Conservation (phyloP, 1,284 basidiomycete species). For the Heterobasidion parviporum region DNA sequence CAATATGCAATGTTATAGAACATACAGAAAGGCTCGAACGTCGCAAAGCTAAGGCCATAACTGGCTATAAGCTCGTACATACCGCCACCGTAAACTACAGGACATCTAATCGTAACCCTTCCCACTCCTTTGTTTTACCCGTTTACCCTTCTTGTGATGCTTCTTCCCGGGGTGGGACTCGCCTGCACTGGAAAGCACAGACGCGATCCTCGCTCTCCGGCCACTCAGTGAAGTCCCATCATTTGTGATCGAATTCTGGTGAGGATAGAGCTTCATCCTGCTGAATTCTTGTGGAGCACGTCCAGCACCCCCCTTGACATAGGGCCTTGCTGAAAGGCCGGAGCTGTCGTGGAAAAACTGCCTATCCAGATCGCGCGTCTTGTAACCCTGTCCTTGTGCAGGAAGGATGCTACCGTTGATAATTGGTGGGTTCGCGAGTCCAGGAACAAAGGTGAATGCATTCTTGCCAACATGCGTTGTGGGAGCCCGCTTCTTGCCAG, state of each 20-base stretch:
- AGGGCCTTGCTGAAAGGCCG: slow-evolving; percentile 48
- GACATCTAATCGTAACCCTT: slow-evolving; percentile 66
- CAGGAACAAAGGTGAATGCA: slow-evolving; percentile 72
- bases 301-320: slow-evolving; percentile 49
- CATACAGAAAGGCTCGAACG: no score
- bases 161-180: slow-evolving; percentile 60
- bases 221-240: slow-evolving; percentile 60
- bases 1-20: no score
- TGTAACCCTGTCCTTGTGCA: slow-evolving; percentile 32
- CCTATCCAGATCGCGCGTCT: slow-evolving; percentile 67
- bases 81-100: neutral
- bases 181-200: slow-evolving; percentile 37
- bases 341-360: slow-evolving; percentile 72
- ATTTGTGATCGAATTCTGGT: slow-evolving; percentile 72
- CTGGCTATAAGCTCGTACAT: neutral
- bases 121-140: slow-evolving; percentile 83
- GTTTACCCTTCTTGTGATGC: slow-evolving; percentile 81
- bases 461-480: slow-evolving; percentile 76
- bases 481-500: slow-evolving; percentile 79
- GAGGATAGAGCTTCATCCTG: slow-evolving; percentile 62
- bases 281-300: slow-evolving; percentile 54
- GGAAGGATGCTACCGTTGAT: slow-evolving; percentile 14
- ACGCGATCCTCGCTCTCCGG: slow-evolving; percentile 36
- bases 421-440: slow-evolving; percentile 16
- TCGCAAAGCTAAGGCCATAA: neutral